A percentile compares a stretch with the other conserved stretches of the same genome.
Conservation (phyloP, 2,329 filamentous ascomycete species). For the Atkinsonella texensis region DNA sequence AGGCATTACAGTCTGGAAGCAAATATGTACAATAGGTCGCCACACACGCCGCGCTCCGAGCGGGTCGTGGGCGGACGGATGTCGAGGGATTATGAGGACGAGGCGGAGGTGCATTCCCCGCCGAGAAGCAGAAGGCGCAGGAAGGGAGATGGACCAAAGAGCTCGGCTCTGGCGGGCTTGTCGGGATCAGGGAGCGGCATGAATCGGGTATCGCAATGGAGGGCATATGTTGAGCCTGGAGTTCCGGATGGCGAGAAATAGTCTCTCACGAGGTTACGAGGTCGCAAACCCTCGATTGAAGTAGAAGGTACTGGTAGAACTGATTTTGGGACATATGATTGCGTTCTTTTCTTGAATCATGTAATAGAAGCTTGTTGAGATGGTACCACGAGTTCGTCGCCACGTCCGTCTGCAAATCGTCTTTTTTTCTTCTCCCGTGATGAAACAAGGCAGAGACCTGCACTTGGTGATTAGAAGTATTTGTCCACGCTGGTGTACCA, state of each 20-base stretch:
- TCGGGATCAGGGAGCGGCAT: conserved; percentile 29
- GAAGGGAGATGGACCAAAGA: conserved; percentile 17
- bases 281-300: not conserved
- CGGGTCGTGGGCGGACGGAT: conserved; percentile 16
- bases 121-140: conserved; percentile 17
- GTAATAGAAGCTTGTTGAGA: no score
- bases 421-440: no score
- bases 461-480: no score
- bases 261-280: not conserved
- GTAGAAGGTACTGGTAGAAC: not conserved
- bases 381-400: not conserved
- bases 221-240: conserved; percentile 33
- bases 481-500: no score
- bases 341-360: no score
- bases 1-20: conserved; percentile 30
- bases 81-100: conserved; percentile 21
- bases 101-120: conserved; percentile 16
- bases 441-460: no score
- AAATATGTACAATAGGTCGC: conserved; percentile 19
- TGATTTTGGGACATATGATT: not conserved
- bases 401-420: no score
- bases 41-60: conserved; percentile 18
- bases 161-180: conserved; percentile 36
- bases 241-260: conserved; percentile 22
- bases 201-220: conserved; percentile 38